Conservation (phyloP, 176 grass and related monocot species). For the Canna indica region DNA sequence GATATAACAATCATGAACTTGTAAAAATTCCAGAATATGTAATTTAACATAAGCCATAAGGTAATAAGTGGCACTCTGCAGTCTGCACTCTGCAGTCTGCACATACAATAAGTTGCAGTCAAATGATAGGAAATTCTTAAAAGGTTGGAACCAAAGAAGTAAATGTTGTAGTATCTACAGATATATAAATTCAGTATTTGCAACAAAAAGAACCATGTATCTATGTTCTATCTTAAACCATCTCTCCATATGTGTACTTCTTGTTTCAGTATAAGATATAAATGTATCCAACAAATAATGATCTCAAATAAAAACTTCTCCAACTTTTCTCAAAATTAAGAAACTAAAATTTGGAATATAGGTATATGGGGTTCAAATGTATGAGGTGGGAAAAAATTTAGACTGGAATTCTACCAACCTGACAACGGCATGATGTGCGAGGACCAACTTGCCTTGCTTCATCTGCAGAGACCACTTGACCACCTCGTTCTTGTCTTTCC, state of each 20-base stretch:
- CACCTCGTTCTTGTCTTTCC: conserved; percentile 80
- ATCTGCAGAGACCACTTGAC: conserved; percentile 64
- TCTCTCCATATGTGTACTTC: not conserved
- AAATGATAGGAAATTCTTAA: not conserved
- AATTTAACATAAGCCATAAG: too few relatives aligned
- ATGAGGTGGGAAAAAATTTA: not conserved
- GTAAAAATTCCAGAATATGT: too few relatives aligned
- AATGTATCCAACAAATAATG: not conserved
- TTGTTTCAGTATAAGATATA: not conserved
- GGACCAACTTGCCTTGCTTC: conserved; percentile 84
- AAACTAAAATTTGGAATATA: not conserved
- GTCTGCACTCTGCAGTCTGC: too few relatives aligned
- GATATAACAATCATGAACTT: too few relatives aligned
- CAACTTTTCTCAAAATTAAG: not conserved
- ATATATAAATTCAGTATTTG: too few relatives aligned
- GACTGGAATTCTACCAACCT: conserved; percentile 44
- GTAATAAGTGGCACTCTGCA: not conserved
- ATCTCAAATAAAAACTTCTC: not conserved
- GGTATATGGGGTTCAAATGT: not conserved
- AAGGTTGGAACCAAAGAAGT: not conserved
- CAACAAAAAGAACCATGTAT: not conserved
- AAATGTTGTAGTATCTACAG: too few relatives aligned
- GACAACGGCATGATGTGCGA: conserved; percentile 64
- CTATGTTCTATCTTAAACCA: not conserved
- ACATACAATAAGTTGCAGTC: not conserved